Conservation (phyloP, 305 asterid species). For the Striga hermonthica region DNA sequence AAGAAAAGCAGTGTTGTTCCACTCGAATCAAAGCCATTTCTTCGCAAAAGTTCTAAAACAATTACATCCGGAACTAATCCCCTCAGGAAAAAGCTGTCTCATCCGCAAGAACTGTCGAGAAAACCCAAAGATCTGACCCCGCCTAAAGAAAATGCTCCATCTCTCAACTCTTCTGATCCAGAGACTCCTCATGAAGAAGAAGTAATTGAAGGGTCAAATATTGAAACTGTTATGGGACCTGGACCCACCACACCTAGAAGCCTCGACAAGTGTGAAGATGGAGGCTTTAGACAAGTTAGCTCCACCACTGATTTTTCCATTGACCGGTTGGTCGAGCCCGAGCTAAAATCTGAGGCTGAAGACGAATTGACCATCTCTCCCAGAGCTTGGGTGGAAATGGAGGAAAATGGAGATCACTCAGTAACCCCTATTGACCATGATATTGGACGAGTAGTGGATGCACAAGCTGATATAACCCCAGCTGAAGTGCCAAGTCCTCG, state of each 20-base stretch:
- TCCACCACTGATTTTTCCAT: slow-evolving; percentile 29
- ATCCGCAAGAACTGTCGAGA: slow-evolving; percentile 46
- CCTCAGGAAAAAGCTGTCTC: slow-evolving; percentile 47
- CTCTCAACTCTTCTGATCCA: slow-evolving; percentile 39
- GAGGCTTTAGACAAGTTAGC: slow-evolving; percentile 38
- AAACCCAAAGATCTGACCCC: slow-evolving; percentile 35
- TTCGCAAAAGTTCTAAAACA: slow-evolving; percentile 72
- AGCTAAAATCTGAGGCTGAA: slow-evolving; percentile 41
- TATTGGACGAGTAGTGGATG: slow-evolving; percentile 40
- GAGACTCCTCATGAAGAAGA: slow-evolving; percentile 46
- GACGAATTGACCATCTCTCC: slow-evolving; percentile 74
- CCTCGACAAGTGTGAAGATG: slow-evolving; percentile 46
- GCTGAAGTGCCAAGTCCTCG: slow-evolving; percentile 64
- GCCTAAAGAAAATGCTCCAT: slow-evolving; percentile 43
- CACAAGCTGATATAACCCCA: slow-evolving; percentile 45
- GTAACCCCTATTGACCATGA: slow-evolving; percentile 34
- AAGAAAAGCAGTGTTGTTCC: slow-evolving; percentile 93
- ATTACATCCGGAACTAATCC: slow-evolving; percentile 47
- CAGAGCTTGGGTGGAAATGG: slow-evolving; percentile 85
- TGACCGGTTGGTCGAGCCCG: slow-evolving; percentile 36
- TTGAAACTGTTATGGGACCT: slow-evolving; percentile 29
- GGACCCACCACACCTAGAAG: slow-evolving; percentile 34
- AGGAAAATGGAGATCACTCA: slow-evolving; percentile 55
- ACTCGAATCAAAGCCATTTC: slow-evolving; percentile 86
- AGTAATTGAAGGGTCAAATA: slow-evolving; percentile 34